Conservation (phyloP, 164 flowering plant genomes). For the Akebia trifoliata region DNA sequence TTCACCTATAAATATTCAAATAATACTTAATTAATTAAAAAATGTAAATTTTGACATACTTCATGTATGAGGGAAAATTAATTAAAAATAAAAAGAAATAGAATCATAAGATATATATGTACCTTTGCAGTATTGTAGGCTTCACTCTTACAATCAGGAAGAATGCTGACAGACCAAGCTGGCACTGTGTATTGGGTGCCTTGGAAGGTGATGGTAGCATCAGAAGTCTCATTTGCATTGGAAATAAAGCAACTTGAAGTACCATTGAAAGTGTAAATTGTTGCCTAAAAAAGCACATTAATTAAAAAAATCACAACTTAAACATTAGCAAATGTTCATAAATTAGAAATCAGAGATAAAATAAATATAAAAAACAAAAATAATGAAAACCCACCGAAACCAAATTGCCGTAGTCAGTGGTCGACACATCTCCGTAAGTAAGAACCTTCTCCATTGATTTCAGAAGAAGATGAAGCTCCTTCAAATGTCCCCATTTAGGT, state of each 20-base stretch:
- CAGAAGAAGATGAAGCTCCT: too few species aligned
- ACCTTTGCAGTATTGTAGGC: conserved; percentile 66
- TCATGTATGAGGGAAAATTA: too few species aligned
- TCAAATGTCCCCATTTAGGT: too few species aligned
- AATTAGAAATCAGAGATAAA: background rate
- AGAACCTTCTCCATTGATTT: too few species aligned
- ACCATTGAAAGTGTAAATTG: conserved; percentile 12
- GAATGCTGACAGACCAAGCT: conserved; percentile 75
- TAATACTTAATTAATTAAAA: too few species aligned
- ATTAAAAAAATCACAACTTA: background rate
- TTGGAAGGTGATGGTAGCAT: conserved; percentile 25
- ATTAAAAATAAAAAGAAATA: background rate
- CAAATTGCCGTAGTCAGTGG: conserved; percentile 3
- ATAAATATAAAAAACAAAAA: too few species aligned
- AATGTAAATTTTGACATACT: too few species aligned
- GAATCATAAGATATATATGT: too few species aligned
- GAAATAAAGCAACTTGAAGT: conserved; percentile 47
- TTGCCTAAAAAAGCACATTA: background rate
- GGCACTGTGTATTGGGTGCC: too few species aligned
- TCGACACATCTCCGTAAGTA: conserved; percentile 16
- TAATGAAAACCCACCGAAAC: background rate
- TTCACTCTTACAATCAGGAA: conserved; percentile 44
- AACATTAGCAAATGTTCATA: background rate
- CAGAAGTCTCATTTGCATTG: too few species aligned
- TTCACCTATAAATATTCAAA: conserved; percentile 22